These are phyloP conservation scores for Triangularia setosa DNA, from an alignment of 2,329 filamentous ascomycete genomes.

Conservation along the genomic window DNA sequence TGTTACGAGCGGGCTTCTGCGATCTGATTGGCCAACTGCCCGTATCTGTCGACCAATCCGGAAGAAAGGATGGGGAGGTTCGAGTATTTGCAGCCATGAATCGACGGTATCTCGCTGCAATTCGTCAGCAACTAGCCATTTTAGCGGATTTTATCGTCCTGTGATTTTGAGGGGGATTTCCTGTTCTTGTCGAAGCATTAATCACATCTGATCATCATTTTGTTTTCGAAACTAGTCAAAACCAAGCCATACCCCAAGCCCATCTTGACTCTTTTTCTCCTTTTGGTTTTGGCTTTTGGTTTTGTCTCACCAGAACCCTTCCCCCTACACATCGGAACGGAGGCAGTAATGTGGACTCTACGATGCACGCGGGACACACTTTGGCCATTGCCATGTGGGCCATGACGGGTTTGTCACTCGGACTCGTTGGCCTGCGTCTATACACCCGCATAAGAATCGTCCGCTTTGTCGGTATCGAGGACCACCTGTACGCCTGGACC, in stretches of 20 bases:
- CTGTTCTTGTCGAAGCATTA: background rate
- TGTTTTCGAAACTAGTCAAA: background rate
- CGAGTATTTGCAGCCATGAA: background rate
- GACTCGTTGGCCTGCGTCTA: constrained; percentile 34
- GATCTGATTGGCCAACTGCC: constrained; percentile 8
- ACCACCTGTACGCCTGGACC: constrained; percentile 35
- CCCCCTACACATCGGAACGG: background rate
- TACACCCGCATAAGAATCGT: constrained; percentile 37
- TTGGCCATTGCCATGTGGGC: constrained; percentile 36
- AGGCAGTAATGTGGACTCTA: constrained; percentile 17
- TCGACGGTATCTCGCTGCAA: background rate
- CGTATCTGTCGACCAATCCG: constrained; percentile 4
- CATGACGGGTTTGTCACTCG: constrained; percentile 31
- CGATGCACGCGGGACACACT: constrained; percentile 31
- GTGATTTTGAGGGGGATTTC: background rate
- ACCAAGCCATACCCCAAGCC: background rate
- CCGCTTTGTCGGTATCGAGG: constrained; percentile 35
- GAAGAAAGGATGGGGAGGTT: background rate
- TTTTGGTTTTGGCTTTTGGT: background rate
- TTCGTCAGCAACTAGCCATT: background rate
- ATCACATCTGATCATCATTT: background rate
- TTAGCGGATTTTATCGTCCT: background rate
- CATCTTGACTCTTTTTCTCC: background rate
- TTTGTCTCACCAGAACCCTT: background rate
- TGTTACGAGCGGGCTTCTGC: background rate